Evolutionary conservation across 306 rosid genomes (phyloP).

Genomic region (Mimosa pudica): DNA sequence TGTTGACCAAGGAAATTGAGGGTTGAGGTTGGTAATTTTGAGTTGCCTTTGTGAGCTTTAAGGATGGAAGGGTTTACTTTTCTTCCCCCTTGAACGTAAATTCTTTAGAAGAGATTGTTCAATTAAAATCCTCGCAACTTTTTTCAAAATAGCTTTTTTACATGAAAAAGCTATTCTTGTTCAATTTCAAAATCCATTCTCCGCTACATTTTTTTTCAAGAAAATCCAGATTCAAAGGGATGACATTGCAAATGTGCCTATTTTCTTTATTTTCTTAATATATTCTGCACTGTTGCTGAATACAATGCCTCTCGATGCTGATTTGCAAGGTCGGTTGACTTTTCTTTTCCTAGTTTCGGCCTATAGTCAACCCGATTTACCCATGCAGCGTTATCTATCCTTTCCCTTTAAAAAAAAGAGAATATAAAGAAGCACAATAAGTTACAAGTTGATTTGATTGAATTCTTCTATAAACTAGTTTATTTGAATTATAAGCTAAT

Average conservation of each 20-base stretch:
- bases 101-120: not conserved
- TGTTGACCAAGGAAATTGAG: not conserved
- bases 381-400: not conserved
- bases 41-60: not conserved
- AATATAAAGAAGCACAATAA: too few relatives aligned
- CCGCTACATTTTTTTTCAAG: conserved; percentile 60
- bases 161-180: too few relatives aligned
- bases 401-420: too few relatives aligned
- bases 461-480: too few relatives aligned
- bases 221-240: conserved; percentile 78
- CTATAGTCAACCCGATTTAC: not conserved
- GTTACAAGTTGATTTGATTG: too few relatives aligned
- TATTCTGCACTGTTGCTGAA: not conserved
- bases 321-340: not conserved
- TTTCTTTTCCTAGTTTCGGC: not conserved
- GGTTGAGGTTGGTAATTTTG: not conserved
- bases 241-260: conserved; percentile 52
- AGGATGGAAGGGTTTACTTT: not conserved
- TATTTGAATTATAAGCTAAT: too few relatives aligned
- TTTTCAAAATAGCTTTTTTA: too few relatives aligned
- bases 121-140: not conserved
- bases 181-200: too few relatives aligned
- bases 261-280: not conserved
- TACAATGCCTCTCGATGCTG: not conserved
- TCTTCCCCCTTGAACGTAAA: not conserved